phyloP scores from a whole-genome alignment of 202 grass and related monocot species.

The Musa balbisiana region DNA sequence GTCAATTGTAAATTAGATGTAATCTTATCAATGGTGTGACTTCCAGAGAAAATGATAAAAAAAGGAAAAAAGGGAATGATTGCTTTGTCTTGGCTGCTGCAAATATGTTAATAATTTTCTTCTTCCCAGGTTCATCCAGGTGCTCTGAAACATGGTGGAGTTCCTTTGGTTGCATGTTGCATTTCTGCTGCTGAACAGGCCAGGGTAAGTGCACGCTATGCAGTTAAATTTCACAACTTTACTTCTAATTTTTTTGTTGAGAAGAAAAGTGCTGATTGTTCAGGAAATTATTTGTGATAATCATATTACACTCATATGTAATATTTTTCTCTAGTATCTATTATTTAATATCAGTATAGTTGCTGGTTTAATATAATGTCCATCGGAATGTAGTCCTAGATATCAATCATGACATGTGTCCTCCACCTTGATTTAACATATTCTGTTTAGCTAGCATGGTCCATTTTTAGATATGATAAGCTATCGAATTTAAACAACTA shows the following conservation, averaged over 20 bases:
- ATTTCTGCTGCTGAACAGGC: slow-evolving; percentile 77
- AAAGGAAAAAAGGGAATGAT: neutral
- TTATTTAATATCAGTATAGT: neutral
- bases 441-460: neutral
- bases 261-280: neutral
- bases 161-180: slow-evolving; percentile 69
- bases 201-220: slow-evolving; percentile 28
- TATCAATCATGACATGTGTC: neutral
- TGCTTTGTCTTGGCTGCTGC: slow-evolving; percentile 9
- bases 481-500: neutral
- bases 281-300: neutral
- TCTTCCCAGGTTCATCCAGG: slow-evolving; percentile 76
- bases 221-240: neutral
- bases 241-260: neutral
- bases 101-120: slow-evolving; percentile 20
- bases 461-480: neutral
- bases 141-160: slow-evolving; percentile 83
- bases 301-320: neutral
- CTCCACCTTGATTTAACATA: neutral
- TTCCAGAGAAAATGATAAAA: neutral
- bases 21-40: neutral
- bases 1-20: neutral
- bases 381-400: neutral
- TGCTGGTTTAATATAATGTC: neutral
- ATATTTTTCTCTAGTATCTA: too few relatives aligned